Evolutionary conservation across 192 early-diverging fungal genomes (phyloP), one percentile per base, ranked within the genome.

Genomic region (Coemansia sp.): DNA sequence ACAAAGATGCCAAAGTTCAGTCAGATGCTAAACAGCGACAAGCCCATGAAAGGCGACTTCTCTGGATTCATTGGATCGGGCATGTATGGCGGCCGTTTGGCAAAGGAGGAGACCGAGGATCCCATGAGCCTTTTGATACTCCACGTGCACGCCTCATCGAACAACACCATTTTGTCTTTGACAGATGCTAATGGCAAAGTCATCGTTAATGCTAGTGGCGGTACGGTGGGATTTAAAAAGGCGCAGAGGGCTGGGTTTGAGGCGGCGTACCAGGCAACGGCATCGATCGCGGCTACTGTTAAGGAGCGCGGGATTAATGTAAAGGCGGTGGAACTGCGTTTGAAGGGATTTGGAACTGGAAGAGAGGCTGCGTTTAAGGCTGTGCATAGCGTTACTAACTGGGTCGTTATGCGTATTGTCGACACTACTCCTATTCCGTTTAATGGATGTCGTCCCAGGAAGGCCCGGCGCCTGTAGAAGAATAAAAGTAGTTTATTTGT

Each of bases 341-440:
- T 98, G 31, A 94, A 94, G 69, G 94, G 94, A 27, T 96, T 95
- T 77, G 96, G 96, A 3, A 88, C 91, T 1, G 96, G 94, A 5
- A 78, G 96, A 42, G 94, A 96, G 74, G 94, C 94, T 53, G 92
- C 91, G 0, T 96, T 93, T 86, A 91, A 94, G 77, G 94, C 95
- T 5, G 75, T 97, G 12, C 77, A 87, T 29, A 86, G 89, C 11
- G 72, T 88, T 38, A 93, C 92, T 8, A 80, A 76, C 65, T 96
- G 94, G 93, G 84, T 77, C 29, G 80, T 97, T 57, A 86, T 76
- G 61, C 82, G 91, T 21, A 84, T 98, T 32, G 88, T 90, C 10
- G 96, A 98, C 78, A 87, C 89, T 31, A 98, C 95, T n/a, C 92
- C 94, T 27, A 86, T 96, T 55, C 89, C 93, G 59, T 93, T 93